phyloP scores from a whole-genome alignment of 2,329 filamentous ascomycete species.

The Orbilia quercus region DNA sequence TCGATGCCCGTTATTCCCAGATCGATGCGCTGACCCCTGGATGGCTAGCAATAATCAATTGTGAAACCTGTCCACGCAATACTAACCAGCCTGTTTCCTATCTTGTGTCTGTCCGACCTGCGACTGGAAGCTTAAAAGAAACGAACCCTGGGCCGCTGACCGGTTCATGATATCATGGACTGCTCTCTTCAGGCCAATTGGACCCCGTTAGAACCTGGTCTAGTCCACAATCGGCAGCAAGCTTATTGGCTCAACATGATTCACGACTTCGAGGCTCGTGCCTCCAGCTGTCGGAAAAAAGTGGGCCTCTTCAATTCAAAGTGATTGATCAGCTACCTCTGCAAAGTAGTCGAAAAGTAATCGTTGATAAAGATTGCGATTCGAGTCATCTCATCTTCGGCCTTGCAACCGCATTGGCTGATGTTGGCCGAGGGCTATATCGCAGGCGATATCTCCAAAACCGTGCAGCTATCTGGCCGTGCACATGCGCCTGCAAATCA shows the following conservation, averaged over 20 bases:
- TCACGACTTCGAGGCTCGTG: no score
- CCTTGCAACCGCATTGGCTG: conserved; percentile 1
- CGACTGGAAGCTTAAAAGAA: neutral
- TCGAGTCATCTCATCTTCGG: neutral
- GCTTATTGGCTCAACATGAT: conserved; percentile 19
- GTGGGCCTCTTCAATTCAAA: neutral
- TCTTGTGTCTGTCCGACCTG: conserved; percentile 12
- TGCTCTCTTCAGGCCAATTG: neutral
- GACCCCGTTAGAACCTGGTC: conserved; percentile 1
- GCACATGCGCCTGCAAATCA: conserved; percentile 1
- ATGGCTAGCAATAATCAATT: neutral
- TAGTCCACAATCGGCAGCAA: conserved; percentile 7
- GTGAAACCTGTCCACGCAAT: neutral
- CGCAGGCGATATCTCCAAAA: neutral
- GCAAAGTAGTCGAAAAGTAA: neutral
- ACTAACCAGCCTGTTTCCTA: neutral
- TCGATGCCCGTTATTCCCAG: neutral
- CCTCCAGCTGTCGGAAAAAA: conserved; percentile 3
- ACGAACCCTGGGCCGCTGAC: neutral
- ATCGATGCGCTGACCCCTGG: neutral
- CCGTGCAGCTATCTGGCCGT: neutral
- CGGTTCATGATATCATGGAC: conserved; percentile 19
- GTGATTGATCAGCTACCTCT: no score
- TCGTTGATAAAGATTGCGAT: neutral
- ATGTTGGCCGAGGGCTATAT: conserved; percentile 7